Evolutionary conservation across 2,329 filamentous ascomycete species (phyloP).

Genomic region (Salinomyces thailandicus): DNA sequence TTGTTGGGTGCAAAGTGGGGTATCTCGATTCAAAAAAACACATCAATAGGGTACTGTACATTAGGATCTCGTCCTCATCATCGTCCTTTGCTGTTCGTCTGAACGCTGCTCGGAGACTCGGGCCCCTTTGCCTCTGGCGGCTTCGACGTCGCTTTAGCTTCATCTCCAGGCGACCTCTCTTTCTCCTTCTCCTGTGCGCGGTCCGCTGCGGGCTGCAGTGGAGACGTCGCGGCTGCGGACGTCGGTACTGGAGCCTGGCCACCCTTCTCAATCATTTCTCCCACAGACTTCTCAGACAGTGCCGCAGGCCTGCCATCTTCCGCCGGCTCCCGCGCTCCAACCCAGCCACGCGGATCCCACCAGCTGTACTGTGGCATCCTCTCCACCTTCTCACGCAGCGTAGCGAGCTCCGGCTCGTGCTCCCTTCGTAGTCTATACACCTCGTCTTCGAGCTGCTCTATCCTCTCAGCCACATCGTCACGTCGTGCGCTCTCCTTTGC

Average conservation of each 20-base stretch:
- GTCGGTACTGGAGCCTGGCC: slow-evolving; percentile 2
- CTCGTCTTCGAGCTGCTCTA: slow-evolving; percentile 46
- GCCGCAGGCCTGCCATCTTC: slow-evolving; percentile 4
- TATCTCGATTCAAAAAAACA: too few species aligned
- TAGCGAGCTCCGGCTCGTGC: slow-evolving; percentile 23
- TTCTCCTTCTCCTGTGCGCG: too few species aligned
- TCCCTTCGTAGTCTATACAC: slow-evolving; percentile 28
- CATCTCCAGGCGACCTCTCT: slow-evolving; percentile 3
- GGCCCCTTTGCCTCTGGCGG: slow-evolving; percentile 5
- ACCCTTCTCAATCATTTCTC: background rate
- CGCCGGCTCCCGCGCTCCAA: slow-evolving; percentile 10
- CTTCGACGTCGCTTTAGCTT: slow-evolving; percentile 3
- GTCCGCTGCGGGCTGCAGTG: too few species aligned
- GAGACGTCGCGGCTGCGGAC: background rate
- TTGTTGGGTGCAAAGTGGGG: too few species aligned
- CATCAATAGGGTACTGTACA: too few species aligned
- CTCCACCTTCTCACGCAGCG: slow-evolving; percentile 26
- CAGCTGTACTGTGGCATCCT: slow-evolving; percentile 19
- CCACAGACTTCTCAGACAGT: slow-evolving; percentile 9
- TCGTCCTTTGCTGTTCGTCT: slow-evolving; percentile 14
- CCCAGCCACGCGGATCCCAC: slow-evolving; percentile 23
- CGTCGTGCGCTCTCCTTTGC: slow-evolving; percentile 50
- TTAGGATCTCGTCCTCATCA: too few species aligned
- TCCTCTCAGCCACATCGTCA: slow-evolving; percentile 49
- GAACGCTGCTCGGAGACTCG: slow-evolving; percentile 13